Conservation (phyloP, 345 rosid genomes). For the Rhizophora mangle region DNA sequence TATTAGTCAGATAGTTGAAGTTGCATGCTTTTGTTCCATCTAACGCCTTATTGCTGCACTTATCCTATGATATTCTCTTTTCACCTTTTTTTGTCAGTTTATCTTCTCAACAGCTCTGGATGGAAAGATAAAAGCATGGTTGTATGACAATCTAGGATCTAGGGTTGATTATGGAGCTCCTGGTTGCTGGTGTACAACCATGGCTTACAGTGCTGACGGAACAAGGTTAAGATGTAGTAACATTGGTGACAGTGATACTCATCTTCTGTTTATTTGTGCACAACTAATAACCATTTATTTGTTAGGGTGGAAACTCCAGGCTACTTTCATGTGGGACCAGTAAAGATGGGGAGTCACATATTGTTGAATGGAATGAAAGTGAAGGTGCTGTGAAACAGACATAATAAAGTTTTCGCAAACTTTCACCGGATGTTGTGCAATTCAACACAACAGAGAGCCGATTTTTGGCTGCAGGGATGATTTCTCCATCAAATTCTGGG, state of each 20-base stretch:
- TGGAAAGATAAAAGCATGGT: constrained; percentile 91
- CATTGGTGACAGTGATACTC: constrained; percentile 9
- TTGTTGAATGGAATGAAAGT: no score
- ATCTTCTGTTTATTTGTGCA: constrained; percentile 1
- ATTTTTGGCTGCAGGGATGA: no score
- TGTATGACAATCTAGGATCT: constrained; percentile 82
- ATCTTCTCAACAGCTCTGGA: constrained; percentile 87
- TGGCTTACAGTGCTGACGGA: constrained; percentile 93
- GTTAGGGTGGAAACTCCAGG: constrained; percentile 35
- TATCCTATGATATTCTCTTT: constrained; percentile 22
- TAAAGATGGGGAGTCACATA: no score
- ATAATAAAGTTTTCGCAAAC: no score
- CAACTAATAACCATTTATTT: neutral
- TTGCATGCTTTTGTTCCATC: constrained; percentile 10
- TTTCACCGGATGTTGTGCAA: no score
- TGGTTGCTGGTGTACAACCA: constrained; percentile 89
- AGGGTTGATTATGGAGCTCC: constrained; percentile 93
- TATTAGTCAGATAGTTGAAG: neutral
- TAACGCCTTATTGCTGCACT: neutral
- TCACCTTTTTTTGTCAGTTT: constrained; percentile 45
- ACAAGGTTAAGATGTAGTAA: constrained; percentile 50
- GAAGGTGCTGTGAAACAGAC: no score
- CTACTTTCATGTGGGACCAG: constrained; percentile 88
- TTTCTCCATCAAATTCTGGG: no score
- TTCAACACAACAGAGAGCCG: no score